Evolutionary conservation across 257 asterid genomes (phyloP).

Genomic region (Eustoma russellianum): DNA sequence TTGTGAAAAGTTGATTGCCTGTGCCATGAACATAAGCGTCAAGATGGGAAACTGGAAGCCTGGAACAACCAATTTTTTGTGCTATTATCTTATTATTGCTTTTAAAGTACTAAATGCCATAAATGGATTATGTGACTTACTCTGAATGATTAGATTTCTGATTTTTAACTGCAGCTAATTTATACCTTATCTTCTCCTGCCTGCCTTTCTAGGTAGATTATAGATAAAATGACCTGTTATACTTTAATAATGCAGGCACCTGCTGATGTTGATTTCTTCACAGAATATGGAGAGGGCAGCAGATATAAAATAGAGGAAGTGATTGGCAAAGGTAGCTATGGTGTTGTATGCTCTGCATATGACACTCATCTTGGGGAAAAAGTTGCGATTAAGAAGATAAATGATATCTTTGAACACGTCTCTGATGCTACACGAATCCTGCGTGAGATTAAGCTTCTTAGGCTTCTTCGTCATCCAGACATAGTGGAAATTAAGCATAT

Average conservation of each 20-base stretch:
- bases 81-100: no score
- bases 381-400: constrained; percentile 93
- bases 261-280: constrained; percentile 78
- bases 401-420: constrained; percentile 86
- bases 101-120: no score
- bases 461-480: constrained; percentile 96
- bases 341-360: constrained; percentile 92
- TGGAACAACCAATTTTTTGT: no score
- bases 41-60: no score
- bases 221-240: constrained; percentile 6
- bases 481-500: constrained; percentile 93
- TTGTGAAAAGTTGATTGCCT: no score
- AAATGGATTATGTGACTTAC: neutral
- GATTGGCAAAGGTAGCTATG: constrained; percentile 95
- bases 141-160: neutral
- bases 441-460: constrained; percentile 91
- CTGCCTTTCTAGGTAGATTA: neutral
- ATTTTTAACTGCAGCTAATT: neutral
- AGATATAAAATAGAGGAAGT: constrained; percentile 91
- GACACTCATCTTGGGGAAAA: constrained; percentile 85
- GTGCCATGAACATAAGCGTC: no score
- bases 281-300: constrained; percentile 95
- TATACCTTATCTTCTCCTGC: neutral
- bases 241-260: constrained; percentile 42
- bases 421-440: constrained; percentile 96